Evolutionary conservation across 2,329 filamentous ascomycete species (phyloP), one percentile per base, ranked within the genome.

Genomic region (Juglanconis sp.): DNA sequence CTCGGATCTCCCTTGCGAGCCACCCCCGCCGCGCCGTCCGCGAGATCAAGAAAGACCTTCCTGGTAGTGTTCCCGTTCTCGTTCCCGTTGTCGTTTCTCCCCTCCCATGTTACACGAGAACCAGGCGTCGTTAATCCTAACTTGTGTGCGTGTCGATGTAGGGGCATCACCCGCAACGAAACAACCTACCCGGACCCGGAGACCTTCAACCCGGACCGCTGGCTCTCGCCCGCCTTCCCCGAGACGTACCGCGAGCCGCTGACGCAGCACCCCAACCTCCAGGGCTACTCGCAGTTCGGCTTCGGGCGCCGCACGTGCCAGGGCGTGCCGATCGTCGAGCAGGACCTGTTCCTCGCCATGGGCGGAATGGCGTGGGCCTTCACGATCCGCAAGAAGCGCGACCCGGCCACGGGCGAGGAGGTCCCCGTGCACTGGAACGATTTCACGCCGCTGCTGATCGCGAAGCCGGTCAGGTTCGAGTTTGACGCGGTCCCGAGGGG

Each of bases 41-140:
- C 89, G 48, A 96, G 77, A 73, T 96, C 91, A 0, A 96, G 79
- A 68, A 95, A 96, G 30, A 96, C 89, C 71, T 90, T 92, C 57
- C 76, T 77, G 53, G 74, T 79, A 65, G 76, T 2, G 17, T 24
- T 24, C 17, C 17, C 17, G 17, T 24, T 24, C 17, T 24, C 17
- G 17, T 24, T 24, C 17, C 2, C 17, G 17, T 24, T 24, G 17
- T 24, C 17, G 17, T 24, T 24, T 24, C 17, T n/a, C 17, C 17
- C 17, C 17, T 24, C 17, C 17, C 17, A 24, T 24, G 17, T 24
- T 24, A 24, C 17, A 24, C 17, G 17, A 2, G 17, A 24, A 24
- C 17, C 17, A 24, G 17, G 17, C 17, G 17, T 24, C 17, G 17
- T 24, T 24, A 24, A 24, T 24, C 17, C 17, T 24, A 24, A 24